A percentile compares a stretch with the other conserved stretches of the same genome.
Evolutionary conservation across 2,329 filamentous ascomycete genomes (phyloP).

Genomic region (Colletotrichum sp.): DNA sequence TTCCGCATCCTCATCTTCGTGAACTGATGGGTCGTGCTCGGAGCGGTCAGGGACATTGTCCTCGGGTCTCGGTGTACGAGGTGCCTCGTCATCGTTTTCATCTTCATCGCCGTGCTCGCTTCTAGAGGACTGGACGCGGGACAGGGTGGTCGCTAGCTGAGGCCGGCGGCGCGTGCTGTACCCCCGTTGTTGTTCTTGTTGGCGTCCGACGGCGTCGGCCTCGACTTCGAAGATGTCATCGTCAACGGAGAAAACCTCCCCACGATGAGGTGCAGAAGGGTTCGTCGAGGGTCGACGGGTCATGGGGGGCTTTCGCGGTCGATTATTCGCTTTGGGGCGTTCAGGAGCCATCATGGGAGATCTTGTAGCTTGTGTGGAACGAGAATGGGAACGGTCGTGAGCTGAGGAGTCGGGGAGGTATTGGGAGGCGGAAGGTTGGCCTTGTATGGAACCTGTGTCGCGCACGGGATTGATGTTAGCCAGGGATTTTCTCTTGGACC

Average conservation of each 20-base stretch:
- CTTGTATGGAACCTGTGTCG: conserved; percentile 20
- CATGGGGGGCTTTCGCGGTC: conserved; percentile 75
- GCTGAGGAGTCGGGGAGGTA: conserved; percentile 38
- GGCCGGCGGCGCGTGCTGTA: conserved; percentile 38
- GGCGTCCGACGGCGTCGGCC: conserved; percentile 59
- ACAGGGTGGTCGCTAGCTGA: conserved; percentile 37
- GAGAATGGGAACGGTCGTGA: conserved; percentile 43
- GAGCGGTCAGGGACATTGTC: conserved; percentile 27
- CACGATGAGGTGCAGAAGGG: conserved; percentile 73
- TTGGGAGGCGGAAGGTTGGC: conserved; percentile 21
- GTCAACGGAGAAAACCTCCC: conserved; percentile 89
- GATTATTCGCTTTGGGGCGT: conserved; percentile 50
- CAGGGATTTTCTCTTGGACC: conserved; percentile 6
- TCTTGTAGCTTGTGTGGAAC: conserved; percentile 38
- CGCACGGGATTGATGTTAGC: conserved; percentile 10
- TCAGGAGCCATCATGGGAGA: conserved; percentile 54
- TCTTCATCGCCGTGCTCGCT: conserved; percentile 29
- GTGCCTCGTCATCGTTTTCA: conserved; percentile 18
- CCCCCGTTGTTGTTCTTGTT: conserved; percentile 36
- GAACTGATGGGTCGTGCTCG: conserved; percentile 34
- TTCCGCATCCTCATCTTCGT: conserved; percentile 44
- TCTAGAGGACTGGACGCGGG: conserved; percentile 46
- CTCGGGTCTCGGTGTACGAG: conserved; percentile 12
- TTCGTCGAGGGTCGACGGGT: conserved; percentile 77
- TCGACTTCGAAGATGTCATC: conserved; percentile 85